Base-by-base conservation (phyloP, 306 rosid species). In the Medicago arabica region DNA sequence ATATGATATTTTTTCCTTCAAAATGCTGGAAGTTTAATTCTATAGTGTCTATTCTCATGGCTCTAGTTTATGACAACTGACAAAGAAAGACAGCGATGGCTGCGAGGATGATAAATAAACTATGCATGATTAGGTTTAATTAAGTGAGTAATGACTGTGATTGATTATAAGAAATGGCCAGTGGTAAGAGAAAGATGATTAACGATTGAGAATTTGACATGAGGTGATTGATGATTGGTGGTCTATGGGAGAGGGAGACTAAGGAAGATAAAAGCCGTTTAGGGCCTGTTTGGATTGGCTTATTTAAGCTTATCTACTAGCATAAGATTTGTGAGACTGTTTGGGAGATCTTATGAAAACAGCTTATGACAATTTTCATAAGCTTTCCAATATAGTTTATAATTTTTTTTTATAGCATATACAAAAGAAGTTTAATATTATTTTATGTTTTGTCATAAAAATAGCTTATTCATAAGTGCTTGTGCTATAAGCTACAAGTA, bases 241-340 rank as follows among this genome's bases (percentile, higher is more conserved):
- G 68, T 78, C 31, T 41, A 49, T 61, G 23, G 73, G 74, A 53
- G 81, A 66, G 23, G 80, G 83, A 54, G 81, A 75, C 31, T 10
- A 50, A 12, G 71, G 50, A 40, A 17, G 72, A 53, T 40, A 53
- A 36, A 49, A 67, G 44, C 61, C 6, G 8, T 31, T 28, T 60
- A 55, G 49, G 7, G 38, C 38, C 38, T 34, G 38, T 34, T 34
- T 34, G 38, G 38, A 34, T 34, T 34, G 38, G 1, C 38, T 34
- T 34, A 34, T 34, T 34, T 34, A 6, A 34, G 38, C 38, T 34
- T 34, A 34, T 34, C 38, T 34, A 5, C 38, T 34, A 34, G 31
- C 31, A 28, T 28, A 28, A 28, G 31, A 28, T 28, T 28, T 28
- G 31, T 28, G 31, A 28, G 38, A 34, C 38, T 4, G 38, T 31